Evolutionary conservation across 2,329 filamentous ascomycete species (phyloP).

Genomic region (Ophiostoma sp.): DNA sequence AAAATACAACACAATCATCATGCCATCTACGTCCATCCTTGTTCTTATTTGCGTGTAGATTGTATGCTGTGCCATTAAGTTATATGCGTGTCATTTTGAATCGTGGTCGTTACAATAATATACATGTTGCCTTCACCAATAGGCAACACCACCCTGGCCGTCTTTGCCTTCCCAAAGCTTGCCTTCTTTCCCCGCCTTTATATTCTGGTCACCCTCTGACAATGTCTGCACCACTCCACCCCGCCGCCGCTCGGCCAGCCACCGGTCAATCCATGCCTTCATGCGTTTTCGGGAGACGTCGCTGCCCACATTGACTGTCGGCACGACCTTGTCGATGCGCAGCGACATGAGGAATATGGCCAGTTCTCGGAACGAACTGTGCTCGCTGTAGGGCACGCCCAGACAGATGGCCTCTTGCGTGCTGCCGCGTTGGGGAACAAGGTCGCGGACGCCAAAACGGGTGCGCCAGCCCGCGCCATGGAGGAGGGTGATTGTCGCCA

Average conservation of each 20-base stretch:
- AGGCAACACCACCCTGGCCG: slow-evolving; percentile 42
- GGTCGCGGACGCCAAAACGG: slow-evolving; percentile 67
- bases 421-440: slow-evolving; percentile 80
- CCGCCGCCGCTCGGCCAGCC: slow-evolving; percentile 58
- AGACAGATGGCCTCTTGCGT: slow-evolving; percentile 82
- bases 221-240: slow-evolving; percentile 54
- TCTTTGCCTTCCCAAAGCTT: slow-evolving; percentile 48
- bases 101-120: neutral
- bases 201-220: slow-evolving; percentile 40
- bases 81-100: neutral
- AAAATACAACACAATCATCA: neutral
- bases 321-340: slow-evolving; percentile 84
- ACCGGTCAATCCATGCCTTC: slow-evolving; percentile 65
- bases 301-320: slow-evolving; percentile 81
- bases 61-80: neutral
- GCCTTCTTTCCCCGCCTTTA: slow-evolving; percentile 35
- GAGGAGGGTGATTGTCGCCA: slow-evolving; percentile 53
- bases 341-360: slow-evolving; percentile 90
- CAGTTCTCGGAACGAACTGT: slow-evolving; percentile 90
- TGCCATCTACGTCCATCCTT: neutral
- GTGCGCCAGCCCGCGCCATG: slow-evolving; percentile 71
- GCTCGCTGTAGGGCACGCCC: slow-evolving; percentile 93
- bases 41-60: neutral
- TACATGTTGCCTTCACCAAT: slow-evolving; percentile 38
- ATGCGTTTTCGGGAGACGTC: slow-evolving; percentile 58